These are phyloP conservation scores for Luzula sylvatica DNA, from an alignment of 176 grass and related monocot genomes.

Conservation along the genomic window DNA sequence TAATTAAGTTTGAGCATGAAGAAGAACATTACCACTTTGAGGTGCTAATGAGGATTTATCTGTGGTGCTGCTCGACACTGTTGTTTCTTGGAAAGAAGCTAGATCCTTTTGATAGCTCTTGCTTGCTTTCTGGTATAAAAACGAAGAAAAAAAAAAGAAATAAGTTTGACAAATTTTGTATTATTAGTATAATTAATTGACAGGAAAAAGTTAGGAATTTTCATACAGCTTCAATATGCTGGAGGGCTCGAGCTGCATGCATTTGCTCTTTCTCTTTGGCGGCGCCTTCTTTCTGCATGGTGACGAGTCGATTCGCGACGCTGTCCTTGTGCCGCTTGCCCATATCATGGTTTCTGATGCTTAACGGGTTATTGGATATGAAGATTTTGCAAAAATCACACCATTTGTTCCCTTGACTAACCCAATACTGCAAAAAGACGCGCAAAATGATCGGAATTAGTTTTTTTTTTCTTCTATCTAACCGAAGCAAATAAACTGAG, in stretches of 20 bases:
- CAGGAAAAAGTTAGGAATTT: neutral
- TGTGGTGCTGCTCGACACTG: conserved; percentile 18
- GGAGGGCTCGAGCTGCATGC: conserved; percentile 59
- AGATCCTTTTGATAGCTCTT: conserved; percentile 87
- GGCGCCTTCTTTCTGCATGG: conserved; percentile 72
- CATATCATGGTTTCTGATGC: conserved; percentile 90
- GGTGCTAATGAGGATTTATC: conserved; percentile 30
- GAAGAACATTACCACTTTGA: conserved; percentile 54
- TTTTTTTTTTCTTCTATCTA: neutral
- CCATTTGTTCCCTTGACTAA: conserved; percentile 99
- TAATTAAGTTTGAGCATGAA: conserved; percentile 6
- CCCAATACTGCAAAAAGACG: conserved; percentile 77
- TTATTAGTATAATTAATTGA: neutral
- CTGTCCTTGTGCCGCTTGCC: conserved; percentile 96
- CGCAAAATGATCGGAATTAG: neutral
- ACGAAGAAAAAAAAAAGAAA: conserved; percentile 7
- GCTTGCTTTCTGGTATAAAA: conserved; percentile 61
- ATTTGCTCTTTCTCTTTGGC: conserved; percentile 76
- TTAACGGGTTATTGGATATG: conserved; percentile 65
- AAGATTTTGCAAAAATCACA: conserved; percentile 92
- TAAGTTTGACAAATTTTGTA: neutral
- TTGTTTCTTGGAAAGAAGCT: conserved; percentile 20
- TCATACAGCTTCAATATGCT: conserved; percentile 83
- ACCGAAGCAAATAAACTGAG: no score
- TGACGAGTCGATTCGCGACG: conserved; percentile 56